phyloP scores from a whole-genome alignment of 2,329 filamentous ascomycete species.

The Fusarium penzigii region DNA sequence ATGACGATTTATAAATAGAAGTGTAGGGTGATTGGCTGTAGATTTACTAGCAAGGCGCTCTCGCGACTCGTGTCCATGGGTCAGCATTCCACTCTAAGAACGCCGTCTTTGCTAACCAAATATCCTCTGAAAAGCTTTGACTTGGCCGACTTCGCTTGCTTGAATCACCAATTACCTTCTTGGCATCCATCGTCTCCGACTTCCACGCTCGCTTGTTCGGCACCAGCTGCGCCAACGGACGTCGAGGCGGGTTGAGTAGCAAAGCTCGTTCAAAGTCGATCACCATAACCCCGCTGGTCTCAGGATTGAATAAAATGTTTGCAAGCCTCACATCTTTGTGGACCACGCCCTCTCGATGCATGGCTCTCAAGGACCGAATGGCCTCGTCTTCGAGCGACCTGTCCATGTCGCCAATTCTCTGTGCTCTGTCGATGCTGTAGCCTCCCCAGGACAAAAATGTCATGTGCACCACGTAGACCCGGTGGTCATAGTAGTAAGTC shows the following conservation, averaged over 20 bases:
- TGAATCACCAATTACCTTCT: background rate
- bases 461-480: slow-evolving; percentile 36
- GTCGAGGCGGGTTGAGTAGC: slow-evolving; percentile 19
- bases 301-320: slow-evolving; percentile 31
- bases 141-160: background rate
- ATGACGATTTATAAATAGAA: too few species aligned
- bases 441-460: slow-evolving; percentile 39
- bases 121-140: slow-evolving; percentile 3
- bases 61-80: too few species aligned
- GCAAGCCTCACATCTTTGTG: slow-evolving; percentile 25
- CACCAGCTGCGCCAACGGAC: slow-evolving; percentile 19
- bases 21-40: too few species aligned
- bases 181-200: background rate
- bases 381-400: slow-evolving; percentile 10
- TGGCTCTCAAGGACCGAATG: slow-evolving; percentile 14
- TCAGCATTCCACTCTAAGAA: slow-evolving; percentile 1
- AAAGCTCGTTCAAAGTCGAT: slow-evolving; percentile 34
- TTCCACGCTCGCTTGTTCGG: slow-evolving; percentile 22
- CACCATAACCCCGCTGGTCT: slow-evolving; percentile 29
- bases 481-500: slow-evolving; percentile 36
- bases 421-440: slow-evolving; percentile 1
- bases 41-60: too few species aligned
- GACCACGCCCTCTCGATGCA: slow-evolving; percentile 30
- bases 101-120: slow-evolving; percentile 1
- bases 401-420: background rate